phyloP scores from a whole-genome alignment of 768 basidiomycete genomes.

The Lenzites betulinus region DNA sequence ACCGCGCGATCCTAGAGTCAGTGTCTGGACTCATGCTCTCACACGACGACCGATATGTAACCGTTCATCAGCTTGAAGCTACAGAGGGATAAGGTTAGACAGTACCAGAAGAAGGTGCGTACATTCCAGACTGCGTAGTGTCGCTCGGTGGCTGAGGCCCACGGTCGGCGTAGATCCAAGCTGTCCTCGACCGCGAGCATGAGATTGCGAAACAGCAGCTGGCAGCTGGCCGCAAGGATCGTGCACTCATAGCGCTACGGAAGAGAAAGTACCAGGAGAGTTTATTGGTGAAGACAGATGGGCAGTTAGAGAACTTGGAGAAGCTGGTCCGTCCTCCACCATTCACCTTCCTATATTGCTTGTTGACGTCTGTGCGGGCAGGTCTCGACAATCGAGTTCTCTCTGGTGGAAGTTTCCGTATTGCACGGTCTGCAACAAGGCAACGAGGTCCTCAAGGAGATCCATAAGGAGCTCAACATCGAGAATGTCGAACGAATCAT shows the following conservation, averaged over 20 bases:
- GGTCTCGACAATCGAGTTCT: constrained; percentile 98
- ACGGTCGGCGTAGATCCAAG: constrained; percentile 66
- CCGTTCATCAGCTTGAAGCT: constrained; percentile 77
- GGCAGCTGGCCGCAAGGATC: constrained; percentile 77
- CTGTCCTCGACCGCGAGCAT: constrained; percentile 82
- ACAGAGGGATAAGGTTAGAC: constrained; percentile 92
- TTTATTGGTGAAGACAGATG: constrained; percentile 84
- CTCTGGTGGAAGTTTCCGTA: constrained; percentile 89
- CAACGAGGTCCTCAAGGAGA: constrained; percentile 88
- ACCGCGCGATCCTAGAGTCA: constrained; percentile 94
- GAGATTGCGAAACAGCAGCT: constrained; percentile 87
- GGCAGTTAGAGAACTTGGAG: constrained; percentile 86
- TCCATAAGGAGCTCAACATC: constrained; percentile 91
- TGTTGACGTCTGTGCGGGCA: constrained; percentile 33
- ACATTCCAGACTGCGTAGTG: background rate
- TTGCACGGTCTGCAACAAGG: constrained; percentile 92
- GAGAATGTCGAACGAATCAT: constrained; percentile 93
- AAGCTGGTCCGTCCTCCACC: constrained; percentile 63
- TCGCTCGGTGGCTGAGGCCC: background rate
- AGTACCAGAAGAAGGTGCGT: constrained; percentile 91
- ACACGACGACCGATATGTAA: constrained; percentile 17
- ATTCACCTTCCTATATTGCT: background rate
- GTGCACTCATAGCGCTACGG: constrained; percentile 85
- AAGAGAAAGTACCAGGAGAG: constrained; percentile 93
- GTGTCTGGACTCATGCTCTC: constrained; percentile 35